phyloP scores from a whole-genome alignment of 306 rosid genomes.

The Ziziphus jujuba region DNA sequence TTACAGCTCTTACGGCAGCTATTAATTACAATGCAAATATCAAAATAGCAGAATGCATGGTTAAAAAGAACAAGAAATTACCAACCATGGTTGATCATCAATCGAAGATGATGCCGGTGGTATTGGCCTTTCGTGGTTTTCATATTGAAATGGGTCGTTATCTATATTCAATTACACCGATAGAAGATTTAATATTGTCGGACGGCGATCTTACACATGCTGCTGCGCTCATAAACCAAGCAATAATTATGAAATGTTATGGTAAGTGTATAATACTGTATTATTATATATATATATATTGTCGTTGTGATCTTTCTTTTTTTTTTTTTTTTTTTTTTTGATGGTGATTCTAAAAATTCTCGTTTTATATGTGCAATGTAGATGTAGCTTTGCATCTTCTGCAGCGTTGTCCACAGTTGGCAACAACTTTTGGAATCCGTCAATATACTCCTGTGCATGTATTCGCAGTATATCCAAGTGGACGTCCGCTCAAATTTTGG shows the following conservation, averaged over 20 bases:
- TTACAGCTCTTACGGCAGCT: background rate
- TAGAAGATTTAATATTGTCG: background rate
- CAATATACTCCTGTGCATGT: background rate
- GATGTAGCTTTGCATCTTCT: constrained; percentile 4
- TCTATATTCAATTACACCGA: background rate
- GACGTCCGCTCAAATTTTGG: background rate
- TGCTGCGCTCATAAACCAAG: background rate
- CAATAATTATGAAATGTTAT: background rate
- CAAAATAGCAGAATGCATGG: background rate
- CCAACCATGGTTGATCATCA: too few relatives aligned
- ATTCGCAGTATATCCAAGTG: constrained; percentile 1
- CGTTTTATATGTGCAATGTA: background rate
- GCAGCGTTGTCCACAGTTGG: background rate
- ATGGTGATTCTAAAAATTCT: too few relatives aligned
- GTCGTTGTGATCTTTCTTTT: too few relatives aligned
- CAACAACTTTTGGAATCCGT: background rate
- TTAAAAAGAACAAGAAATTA: background rate
- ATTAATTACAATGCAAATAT: background rate
- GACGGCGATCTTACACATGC: background rate
- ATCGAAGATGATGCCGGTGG: background rate
- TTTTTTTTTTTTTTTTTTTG: background rate
- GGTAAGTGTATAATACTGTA: too few relatives aligned
- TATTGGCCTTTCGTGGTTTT: background rate
- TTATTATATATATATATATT: too few relatives aligned
- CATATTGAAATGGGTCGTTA: constrained; percentile 7